Conservation (phyloP, 129 eudicot species). For the Chrysanthemum seticuspe region DNA sequence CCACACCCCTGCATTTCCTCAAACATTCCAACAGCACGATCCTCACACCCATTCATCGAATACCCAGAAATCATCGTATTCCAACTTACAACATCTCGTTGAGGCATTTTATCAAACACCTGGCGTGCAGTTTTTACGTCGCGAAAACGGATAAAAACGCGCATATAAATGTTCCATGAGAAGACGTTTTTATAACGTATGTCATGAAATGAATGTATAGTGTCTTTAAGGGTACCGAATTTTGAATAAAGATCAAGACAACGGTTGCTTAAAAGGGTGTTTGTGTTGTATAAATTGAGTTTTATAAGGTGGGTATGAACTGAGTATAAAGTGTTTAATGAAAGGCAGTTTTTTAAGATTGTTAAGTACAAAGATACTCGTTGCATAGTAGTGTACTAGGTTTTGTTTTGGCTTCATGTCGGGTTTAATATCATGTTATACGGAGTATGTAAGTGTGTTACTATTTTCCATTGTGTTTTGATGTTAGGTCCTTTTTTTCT, state of each 20-base stretch:
- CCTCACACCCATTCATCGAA: conserved; percentile 36
- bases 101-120: conserved; percentile 70
- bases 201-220: conserved; percentile 54
- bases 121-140: conserved; percentile 45
- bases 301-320: conserved; percentile 69
- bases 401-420: conserved; percentile 30
- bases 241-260: conserved; percentile 55
- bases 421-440: neutral
- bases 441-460: no score
- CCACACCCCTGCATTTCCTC: conserved; percentile 45
- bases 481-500: no score
- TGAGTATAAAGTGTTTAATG: conserved; percentile 36
- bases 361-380: conserved; percentile 30
- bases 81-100: conserved; percentile 71
- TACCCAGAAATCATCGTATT: conserved; percentile 60
- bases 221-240: conserved; percentile 36
- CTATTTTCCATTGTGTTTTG: no score
- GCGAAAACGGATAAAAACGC: conserved; percentile 35
- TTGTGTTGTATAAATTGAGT: conserved; percentile 39
- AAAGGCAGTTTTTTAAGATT: conserved; percentile 45
- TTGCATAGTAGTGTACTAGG: conserved; percentile 18
- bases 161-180: conserved; percentile 81
- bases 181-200: conserved; percentile 51
- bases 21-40: conserved; percentile 34
- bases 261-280: conserved; percentile 61